A percentile compares a stretch with the other conserved stretches of the same genome.
Conservation (phyloP, 75 land plant genomes). For the Selaginella moellendorffii region DNA sequence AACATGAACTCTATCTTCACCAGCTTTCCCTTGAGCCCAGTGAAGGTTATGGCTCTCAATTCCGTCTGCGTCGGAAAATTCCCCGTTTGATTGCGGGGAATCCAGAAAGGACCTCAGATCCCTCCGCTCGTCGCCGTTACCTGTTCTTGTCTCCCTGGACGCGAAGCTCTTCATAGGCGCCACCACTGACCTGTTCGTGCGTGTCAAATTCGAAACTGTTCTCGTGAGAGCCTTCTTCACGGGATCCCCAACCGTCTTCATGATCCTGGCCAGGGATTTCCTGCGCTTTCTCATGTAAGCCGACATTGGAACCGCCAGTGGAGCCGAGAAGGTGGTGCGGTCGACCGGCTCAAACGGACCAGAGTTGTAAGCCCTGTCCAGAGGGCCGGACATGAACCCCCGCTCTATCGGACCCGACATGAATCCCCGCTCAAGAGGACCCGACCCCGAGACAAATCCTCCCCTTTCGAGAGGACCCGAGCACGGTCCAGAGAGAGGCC, state of each 20-base stretch:
- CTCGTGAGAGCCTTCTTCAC: constrained; percentile 29
- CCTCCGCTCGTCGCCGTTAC: neutral
- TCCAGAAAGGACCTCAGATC: neutral
- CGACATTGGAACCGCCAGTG: constrained; percentile 22
- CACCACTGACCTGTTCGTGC: constrained; percentile 22
- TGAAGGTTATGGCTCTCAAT: constrained; percentile 49
- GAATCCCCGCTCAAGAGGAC: constrained; percentile 64
- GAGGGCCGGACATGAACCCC: constrained; percentile 46
- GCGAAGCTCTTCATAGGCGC: constrained; percentile 35
- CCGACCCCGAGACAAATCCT: constrained; percentile 30
- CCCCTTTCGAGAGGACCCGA: constrained; percentile 18
- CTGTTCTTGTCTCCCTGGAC: constrained; percentile 3
- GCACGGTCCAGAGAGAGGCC: constrained; percentile 16
- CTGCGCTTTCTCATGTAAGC: constrained; percentile 20
- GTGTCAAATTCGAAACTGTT: constrained; percentile 32
- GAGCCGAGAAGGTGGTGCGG: constrained; percentile 52
- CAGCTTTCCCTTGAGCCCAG: constrained; percentile 96
- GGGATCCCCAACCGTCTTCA: constrained; percentile 44
- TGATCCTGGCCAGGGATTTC: constrained; percentile 26
- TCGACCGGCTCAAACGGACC: constrained; percentile 68
- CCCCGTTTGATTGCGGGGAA: neutral
- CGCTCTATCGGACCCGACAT: constrained; percentile 78
- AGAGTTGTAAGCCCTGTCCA: neutral
- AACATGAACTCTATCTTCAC: constrained; percentile 86
- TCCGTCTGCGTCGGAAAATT: constrained; percentile 19